Base-by-base conservation (phyloP, 306 rosid genomes). In the Cucurbita moschata region DNA sequence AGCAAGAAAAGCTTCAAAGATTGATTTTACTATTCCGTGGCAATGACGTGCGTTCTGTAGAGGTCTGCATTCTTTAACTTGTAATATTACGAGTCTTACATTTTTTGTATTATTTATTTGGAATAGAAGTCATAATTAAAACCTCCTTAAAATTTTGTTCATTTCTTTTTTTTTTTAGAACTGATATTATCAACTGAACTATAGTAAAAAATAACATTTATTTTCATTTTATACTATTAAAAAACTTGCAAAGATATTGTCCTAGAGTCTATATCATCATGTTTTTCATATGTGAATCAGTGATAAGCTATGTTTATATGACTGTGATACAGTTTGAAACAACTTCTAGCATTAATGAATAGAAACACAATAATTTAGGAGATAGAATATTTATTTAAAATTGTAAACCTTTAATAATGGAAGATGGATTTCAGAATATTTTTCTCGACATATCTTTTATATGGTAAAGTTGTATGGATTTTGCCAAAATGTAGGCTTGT, bases 1-100 rank as follows among this genome's bases (percentile, higher is more conserved):
- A 75, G 77, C 78, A 79, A 53, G 75, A 81, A 67, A 47, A 83
- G 81, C 46, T 69, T 69, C 73, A 46, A 68, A 46, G 6, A 14
- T 6, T 6, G 50, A n/a, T 65, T 35, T 61, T 63, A 63, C 40
- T 37, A 19, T 66, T 42, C 2, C 4, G 4, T 64, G 51, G 54
- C 12, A 66, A 44, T 19, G 8, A 19, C 21, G 72, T 66, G 38
- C 6, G 9, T 44, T 65, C 11, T 39, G 21, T 14, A 11, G 23
- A 67, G 72, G 18, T 21, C 38, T 44, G 72, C 15, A 9, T 78
- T 79, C 79, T 23, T 71, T 72, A 74, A 49, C 57, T 78, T n/a
- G 16, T 73, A 52, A 54, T 72, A 59, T 7, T 64, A 58, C 76
- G 74, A 55, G 21, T 46, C 67, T 37, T 50, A 39, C 64, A 35